Evolutionary conservation across 306 rosid species (phyloP), one percentile per base, ranked within the genome.

Genomic region (Malus sylvestris): DNA sequence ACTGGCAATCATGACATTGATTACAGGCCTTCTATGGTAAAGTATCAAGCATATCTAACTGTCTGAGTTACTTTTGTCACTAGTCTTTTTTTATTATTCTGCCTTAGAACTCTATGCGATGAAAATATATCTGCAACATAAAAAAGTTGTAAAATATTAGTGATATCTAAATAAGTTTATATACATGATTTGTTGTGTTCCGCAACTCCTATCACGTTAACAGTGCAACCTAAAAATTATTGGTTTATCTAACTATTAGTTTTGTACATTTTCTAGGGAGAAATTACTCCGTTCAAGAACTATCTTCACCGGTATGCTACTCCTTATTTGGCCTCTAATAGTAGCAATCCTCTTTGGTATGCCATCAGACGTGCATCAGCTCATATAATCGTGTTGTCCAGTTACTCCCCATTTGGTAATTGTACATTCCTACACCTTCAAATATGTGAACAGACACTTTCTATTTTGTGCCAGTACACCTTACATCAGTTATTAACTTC

Each of bases 1-100:
- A 83, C 87, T 8, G 99, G 99, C 75, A 96, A 96, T 83, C 99
- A 96, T 49, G 99, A 96, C 86, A 84, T 96, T 73, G 99, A 92
- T 0, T 96, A 78, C 89, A 84, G 92, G 90, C 98, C 99, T 58
- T 52, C 85, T 71, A 84, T 96, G 98, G 99, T 95, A 91, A 73
- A 70, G 77, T 64, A 69, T 71, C 78, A 72, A 78, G 68, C 32
- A 82, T 68, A 55, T 27, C 23, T 18, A 57, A 25, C 10, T 13
- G 66, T 27, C 32, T 14, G 32, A 13, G 66, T 27, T 61, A 14
- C 40, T 35, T 35, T 1, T 35, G 40, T 35, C 8, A 35, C 8
- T 35, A 35, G 40, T 35, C 8, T 6, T 6, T 6, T 35, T 35
- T 35, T 35, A 35, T 35, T 35, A 35, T 35, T 35, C 40, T 35